Evolutionary conservation across 805 yeast species (phyloP).

Genomic region (Candida sonorensis): DNA sequence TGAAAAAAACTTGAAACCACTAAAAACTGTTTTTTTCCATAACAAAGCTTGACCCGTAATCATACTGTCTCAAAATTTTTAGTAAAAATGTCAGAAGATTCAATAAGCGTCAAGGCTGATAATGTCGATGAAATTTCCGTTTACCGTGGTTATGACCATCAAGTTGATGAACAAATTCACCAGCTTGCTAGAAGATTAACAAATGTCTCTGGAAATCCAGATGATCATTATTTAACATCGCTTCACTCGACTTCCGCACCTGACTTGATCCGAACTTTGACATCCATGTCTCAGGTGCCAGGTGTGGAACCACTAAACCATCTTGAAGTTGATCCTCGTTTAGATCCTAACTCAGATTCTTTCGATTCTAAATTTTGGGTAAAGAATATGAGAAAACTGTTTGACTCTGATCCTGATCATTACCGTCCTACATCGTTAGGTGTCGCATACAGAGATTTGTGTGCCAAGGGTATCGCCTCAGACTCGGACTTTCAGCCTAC

Average conservation of each 20-base stretch:
- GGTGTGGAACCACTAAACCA: conserved; percentile 34
- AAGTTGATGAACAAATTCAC: conserved; percentile 29
- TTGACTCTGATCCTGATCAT: conserved; percentile 50
- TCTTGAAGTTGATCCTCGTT: conserved; percentile 28
- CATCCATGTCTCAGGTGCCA: conserved; percentile 47
- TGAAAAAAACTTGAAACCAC: no score
- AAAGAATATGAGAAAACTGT: conserved; percentile 50
- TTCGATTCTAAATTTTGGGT: conserved; percentile 63
- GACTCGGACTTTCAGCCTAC: conserved; percentile 65
- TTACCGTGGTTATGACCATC: conserved; percentile 6
- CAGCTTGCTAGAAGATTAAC: conserved; percentile 36
- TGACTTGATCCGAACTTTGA: conserved; percentile 28
- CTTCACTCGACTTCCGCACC: conserved; percentile 4
- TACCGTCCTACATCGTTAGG: conserved; percentile 58
- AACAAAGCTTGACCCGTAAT: no score
- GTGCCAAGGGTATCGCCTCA: conserved; percentile 60
- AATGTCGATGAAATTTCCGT: conserved; percentile 4
- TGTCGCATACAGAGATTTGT: conserved; percentile 47
- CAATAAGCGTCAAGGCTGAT: conserved; percentile 15
- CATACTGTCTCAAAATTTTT: no score
- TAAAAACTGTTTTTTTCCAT: no score
- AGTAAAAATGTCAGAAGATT: conserved; percentile 9
- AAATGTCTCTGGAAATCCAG: conserved; percentile 5
- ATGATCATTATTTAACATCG: conserved; percentile 3
- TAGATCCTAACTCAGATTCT: conserved; percentile 54